phyloP scores from a whole-genome alignment of 2,329 filamentous ascomycete species.

The Talaromyces sp. region DNA sequence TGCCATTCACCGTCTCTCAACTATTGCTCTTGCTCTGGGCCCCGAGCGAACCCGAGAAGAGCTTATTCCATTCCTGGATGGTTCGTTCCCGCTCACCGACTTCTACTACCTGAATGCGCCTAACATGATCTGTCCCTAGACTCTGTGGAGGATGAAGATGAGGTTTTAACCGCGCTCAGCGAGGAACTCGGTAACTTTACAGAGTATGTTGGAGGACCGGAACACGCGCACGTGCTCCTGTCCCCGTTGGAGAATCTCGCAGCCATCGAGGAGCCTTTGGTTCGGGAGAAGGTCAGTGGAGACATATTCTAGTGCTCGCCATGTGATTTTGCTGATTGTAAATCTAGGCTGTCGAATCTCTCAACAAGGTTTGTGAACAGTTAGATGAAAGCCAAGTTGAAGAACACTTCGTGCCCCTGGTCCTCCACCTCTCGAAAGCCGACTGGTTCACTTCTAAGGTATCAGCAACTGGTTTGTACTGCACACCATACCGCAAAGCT shows the following conservation, averaged over 20 bases:
- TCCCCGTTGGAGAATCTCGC: slow-evolving; percentile 97
- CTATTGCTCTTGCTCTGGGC: slow-evolving; percentile 93
- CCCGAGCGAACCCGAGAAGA: slow-evolving; percentile 97
- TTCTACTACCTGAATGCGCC: slow-evolving; percentile 18
- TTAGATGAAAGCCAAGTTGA: slow-evolving; percentile 91
- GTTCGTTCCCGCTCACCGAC: slow-evolving; percentile 59
- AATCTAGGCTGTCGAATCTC: slow-evolving; percentile 86
- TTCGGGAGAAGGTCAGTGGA: slow-evolving; percentile 86
- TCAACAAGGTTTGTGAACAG: slow-evolving; percentile 98
- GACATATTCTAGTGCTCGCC: neutral
- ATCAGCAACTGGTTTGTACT: slow-evolving; percentile 94
- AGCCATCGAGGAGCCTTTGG: slow-evolving; percentile 96
- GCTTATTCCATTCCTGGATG: slow-evolving; percentile 97
- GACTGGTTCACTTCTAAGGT: slow-evolving; percentile 99
- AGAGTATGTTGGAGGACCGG: slow-evolving; percentile 93
- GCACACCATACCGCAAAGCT: slow-evolving; percentile 88
- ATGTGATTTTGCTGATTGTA: slow-evolving; percentile 7
- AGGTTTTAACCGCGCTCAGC: slow-evolving; percentile 94
- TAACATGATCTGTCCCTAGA: slow-evolving; percentile 60
- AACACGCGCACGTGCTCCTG: slow-evolving; percentile 92
- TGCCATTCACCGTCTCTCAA: slow-evolving; percentile 96
- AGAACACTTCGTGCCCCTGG: slow-evolving; percentile 95
- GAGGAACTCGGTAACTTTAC: slow-evolving; percentile 96
- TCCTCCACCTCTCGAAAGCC: slow-evolving; percentile 93
- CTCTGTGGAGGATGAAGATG: slow-evolving; percentile 98